Base-by-base conservation (phyloP, 805 yeast genomes). In the Groenewaldozyma salmanticensis region DNA sequence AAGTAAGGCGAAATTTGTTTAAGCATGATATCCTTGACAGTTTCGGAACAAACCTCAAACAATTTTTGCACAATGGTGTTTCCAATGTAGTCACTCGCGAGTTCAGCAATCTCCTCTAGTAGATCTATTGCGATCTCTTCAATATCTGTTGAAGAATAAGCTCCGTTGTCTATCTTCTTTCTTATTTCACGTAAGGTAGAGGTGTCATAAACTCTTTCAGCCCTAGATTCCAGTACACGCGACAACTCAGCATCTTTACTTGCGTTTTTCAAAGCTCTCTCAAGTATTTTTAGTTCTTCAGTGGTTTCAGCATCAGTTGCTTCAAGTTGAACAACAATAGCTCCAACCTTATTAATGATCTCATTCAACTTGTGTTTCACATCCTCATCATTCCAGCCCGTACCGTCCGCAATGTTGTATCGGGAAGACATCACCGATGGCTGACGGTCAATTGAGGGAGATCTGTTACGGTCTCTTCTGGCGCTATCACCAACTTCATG, bases 41-140 rank as follows among this genome's bases (percentile, higher is more conserved):
- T 68, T 16, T 80, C 75, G 4, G 84, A 74, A 35, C 86, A 73
- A 40, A 70, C 67, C 36, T 82, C 81, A 57, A 88, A 88, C 22
- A 92, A 64, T 58, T 87, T 88, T 63, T 92, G 98, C 15, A 90
- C 94, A 35, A 92, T 83, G 0, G 98, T 92, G 58, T 92, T 92
- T 17, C 98, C 98, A 41, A 92, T 67, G 56, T 92, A 92, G 62
- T 92, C 98, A 40, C 90, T 78, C 21, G 95, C 77, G 39, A 92
- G 68, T 55, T 85, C 95, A 1, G 96, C 95, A 44, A 92, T 70
- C 60, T 92, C 96, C 45, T 76, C 81, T 45, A 83, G 64, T 88
- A 90, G 84, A 3, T 86, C 81, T 40, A 86, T 57, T 4, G 94
- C 86, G 31, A 86, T 64, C 47, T 78, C 87, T 57, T 88, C 96